These are phyloP conservation scores for Penicillium sp. DNA, from an alignment of 2,329 filamentous ascomycete genomes.

Conservation along the genomic window DNA sequence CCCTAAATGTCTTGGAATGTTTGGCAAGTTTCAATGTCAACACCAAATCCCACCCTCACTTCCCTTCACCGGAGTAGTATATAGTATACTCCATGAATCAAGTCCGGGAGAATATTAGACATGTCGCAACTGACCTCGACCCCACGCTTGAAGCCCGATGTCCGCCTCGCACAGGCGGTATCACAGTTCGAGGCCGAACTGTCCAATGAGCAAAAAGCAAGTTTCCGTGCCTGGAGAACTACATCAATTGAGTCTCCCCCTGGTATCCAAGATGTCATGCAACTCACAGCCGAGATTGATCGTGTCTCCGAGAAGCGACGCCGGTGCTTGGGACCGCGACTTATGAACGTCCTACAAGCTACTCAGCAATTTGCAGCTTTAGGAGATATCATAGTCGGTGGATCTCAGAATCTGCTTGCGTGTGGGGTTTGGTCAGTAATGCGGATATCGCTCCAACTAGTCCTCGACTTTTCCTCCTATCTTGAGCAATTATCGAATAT, in stretches of 20 bases:
- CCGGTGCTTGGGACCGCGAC: neutral
- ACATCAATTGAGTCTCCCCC: neutral
- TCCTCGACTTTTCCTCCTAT: neutral
- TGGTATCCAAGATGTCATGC: neutral
- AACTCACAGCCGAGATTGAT: neutral
- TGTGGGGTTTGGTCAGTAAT: neutral
- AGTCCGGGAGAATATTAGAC: neutral
- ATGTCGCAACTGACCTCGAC: neutral
- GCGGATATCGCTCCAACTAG: neutral
- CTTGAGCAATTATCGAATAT: neutral
- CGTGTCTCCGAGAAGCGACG: neutral
- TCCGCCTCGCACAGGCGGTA: neutral
- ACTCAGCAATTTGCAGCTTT: neutral
- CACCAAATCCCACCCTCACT: neutral
- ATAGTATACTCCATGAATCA: neutral
- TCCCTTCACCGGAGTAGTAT: neutral
- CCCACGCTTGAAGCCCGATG: neutral
- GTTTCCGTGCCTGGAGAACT: neutral
- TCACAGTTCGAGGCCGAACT: neutral
- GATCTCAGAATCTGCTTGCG: neutral
- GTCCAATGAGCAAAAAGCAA: neutral
- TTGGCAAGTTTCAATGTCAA: neutral
- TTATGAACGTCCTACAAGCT: neutral
- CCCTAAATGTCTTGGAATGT: neutral
- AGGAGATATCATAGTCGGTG: neutral